Percentiles rank a stretch among this genome's conserved stretches.
Evolutionary conservation across 306 rosid genomes (phyloP).

Genomic region (Erythrophleum fordii): DNA sequence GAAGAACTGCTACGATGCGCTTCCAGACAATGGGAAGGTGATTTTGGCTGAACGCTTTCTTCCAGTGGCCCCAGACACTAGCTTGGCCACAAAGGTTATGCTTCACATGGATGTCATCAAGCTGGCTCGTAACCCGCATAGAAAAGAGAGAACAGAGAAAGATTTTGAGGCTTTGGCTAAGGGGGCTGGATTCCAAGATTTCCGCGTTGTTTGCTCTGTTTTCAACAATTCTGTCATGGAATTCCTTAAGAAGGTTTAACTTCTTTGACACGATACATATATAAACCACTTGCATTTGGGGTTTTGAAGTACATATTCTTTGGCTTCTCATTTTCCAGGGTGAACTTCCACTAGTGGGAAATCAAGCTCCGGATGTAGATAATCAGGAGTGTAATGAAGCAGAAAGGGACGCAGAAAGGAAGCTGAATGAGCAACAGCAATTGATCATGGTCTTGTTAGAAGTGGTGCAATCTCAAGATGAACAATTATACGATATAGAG

Average conservation of each 20-base stretch:
- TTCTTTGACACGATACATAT: background rate
- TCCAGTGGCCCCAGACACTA: slow-evolving; percentile 77
- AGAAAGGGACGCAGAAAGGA: too few relatives aligned
- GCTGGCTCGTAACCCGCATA: slow-evolving; percentile 91
- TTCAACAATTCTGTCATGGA: slow-evolving; percentile 82
- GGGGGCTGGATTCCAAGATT: slow-evolving; percentile 77
- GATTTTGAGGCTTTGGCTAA: slow-evolving; percentile 81
- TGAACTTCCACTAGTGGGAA: too few relatives aligned
- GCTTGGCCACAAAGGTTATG: slow-evolving; percentile 82
- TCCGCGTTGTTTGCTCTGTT: slow-evolving; percentile 60
- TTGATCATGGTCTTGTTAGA: too few relatives aligned
- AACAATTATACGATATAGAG: too few relatives aligned
- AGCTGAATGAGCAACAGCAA: too few relatives aligned
- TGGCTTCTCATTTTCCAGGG: too few relatives aligned
- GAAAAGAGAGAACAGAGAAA: slow-evolving; percentile 85
- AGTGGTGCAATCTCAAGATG: too few relatives aligned
- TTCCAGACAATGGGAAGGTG: slow-evolving; percentile 83
- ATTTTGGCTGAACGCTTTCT: slow-evolving; percentile 92
- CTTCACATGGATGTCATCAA: slow-evolving; percentile 79
- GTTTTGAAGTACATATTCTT: too few relatives aligned
- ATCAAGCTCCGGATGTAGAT: too few relatives aligned
- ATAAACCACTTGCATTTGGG: slow-evolving; percentile 27
- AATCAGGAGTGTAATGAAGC: too few relatives aligned
- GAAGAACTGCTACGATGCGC: slow-evolving; percentile 80
- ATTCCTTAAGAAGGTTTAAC: slow-evolving; percentile 64